These are phyloP conservation scores for Colletotrichum coccodes DNA, from an alignment of 2,329 filamentous ascomycete species.

Conservation along the genomic window DNA sequence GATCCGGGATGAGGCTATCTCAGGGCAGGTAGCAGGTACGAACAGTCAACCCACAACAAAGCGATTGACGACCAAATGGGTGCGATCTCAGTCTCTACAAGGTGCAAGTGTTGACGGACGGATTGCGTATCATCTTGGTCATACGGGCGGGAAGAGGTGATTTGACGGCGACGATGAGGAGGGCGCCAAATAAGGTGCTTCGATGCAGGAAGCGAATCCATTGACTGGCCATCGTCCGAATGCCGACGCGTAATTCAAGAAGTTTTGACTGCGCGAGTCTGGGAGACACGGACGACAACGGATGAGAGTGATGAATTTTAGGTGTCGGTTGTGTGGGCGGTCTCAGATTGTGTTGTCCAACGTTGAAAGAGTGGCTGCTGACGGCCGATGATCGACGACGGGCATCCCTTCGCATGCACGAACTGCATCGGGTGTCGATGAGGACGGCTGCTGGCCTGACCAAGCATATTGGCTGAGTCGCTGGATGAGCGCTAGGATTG, in stretches of 20 bases:
- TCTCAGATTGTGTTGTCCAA: conserved; percentile 24
- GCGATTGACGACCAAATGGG: not conserved
- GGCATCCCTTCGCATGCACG: conserved; percentile 30
- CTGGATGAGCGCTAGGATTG: not conserved
- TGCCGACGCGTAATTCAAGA: conserved; percentile 3
- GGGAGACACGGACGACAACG: not conserved
- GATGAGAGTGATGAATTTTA: not conserved
- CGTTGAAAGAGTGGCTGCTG: conserved; percentile 26
- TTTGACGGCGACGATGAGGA: not conserved
- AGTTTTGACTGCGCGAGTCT: not conserved
- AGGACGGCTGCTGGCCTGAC: conserved; percentile 6
- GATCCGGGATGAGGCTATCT: conserved; percentile 7
- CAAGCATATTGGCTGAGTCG: conserved; percentile 25
- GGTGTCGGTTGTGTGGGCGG: not conserved
- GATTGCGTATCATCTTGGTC: not conserved
- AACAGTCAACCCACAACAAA: not conserved
- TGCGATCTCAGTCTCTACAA: conserved; percentile 8
- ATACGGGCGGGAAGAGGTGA: not conserved
- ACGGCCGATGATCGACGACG: conserved; percentile 25
- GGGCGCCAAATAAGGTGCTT: conserved; percentile 13
- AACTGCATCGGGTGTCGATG: conserved; percentile 21
- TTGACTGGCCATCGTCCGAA: conserved; percentile 16
- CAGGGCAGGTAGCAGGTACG: not conserved
- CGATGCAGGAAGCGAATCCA: conserved; percentile 12
- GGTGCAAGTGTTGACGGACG: not conserved